Evolutionary conservation across 306 rosid genomes (phyloP).

Genomic region (Delonix regia): DNA sequence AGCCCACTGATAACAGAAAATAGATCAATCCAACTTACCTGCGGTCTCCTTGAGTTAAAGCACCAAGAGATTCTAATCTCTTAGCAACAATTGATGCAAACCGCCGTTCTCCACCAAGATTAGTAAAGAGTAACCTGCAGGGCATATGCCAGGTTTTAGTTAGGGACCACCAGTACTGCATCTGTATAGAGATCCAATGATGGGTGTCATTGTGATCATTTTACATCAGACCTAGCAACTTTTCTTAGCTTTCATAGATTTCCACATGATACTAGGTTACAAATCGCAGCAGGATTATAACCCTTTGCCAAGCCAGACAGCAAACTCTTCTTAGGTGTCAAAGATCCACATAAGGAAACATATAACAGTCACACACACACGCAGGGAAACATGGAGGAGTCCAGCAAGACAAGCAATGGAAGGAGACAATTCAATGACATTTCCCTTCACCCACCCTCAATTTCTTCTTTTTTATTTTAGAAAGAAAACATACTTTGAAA

Average conservation of each 20-base stretch:
- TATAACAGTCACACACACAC: background rate
- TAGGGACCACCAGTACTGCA: constrained; percentile 15
- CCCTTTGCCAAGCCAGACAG: constrained; percentile 24
- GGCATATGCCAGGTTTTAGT: constrained; percentile 30
- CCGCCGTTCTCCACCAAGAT: constrained; percentile 96
- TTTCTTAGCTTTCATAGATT: constrained; percentile 12
- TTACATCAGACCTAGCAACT: constrained; percentile 25
- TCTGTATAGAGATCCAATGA: constrained; percentile 14
- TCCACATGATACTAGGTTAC: background rate
- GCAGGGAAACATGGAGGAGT: background rate
- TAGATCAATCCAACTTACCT: constrained; percentile 61
- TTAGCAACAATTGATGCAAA: constrained; percentile 99
- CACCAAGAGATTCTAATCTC: constrained; percentile 97
- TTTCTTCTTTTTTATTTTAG: background rate
- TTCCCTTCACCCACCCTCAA: background rate
- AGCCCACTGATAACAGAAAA: constrained; percentile 27
- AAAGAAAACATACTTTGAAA: background rate
- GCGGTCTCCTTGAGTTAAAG: constrained; percentile 98
- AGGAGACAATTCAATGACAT: constrained; percentile 3
- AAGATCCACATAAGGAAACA: constrained; percentile 1
- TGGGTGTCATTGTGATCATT: constrained; percentile 2
- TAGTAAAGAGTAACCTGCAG: constrained; percentile 88
- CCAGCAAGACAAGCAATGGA: background rate
- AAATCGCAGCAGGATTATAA: constrained; percentile 23
- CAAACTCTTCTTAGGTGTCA: background rate